Conservation (phyloP, 1,284 basidiomycete species). For the Leccinum huronense region DNA sequence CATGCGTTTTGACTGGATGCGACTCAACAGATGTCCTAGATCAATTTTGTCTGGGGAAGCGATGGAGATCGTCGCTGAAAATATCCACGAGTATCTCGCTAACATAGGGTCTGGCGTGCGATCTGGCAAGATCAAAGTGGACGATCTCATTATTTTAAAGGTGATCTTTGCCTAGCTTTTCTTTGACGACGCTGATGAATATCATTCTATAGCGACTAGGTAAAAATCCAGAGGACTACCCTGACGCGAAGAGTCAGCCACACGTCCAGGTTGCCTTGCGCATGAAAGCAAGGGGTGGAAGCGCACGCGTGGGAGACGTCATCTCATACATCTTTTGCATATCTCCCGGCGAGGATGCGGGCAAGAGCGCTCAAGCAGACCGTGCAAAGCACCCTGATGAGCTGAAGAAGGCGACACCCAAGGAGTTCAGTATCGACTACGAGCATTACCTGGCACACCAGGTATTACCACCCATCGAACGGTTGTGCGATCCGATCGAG, state of each 20-base stretch:
- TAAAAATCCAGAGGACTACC: conserved; percentile 95
- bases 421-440: conserved; percentile 74
- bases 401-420: conserved; percentile 65
- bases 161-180: conserved; percentile 38
- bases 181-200: background rate
- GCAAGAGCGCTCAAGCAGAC: conserved; percentile 85
- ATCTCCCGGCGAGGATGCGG: conserved; percentile 68
- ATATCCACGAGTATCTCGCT: conserved; percentile 90
- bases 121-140: conserved; percentile 73
- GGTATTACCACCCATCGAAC: conserved; percentile 91
- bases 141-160: conserved; percentile 95
- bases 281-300: conserved; percentile 83
- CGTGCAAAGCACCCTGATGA: conserved; percentile 95
- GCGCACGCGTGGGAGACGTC: conserved; percentile 86
- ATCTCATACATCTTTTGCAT: conserved; percentile 96
- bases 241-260: conserved; percentile 91
- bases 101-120: conserved; percentile 76
- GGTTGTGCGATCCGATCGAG: conserved; percentile 94
- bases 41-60: conserved; percentile 84
- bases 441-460: conserved; percentile 93
- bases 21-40: conserved; percentile 59
- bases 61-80: conserved; percentile 86
- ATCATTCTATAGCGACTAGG: conserved; percentile 68
- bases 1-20: background rate
- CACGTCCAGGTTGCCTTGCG: conserved; percentile 96